Evolutionary conservation across 2,329 filamentous ascomycete species (phyloP), one percentile per base, ranked within the genome.

Genomic region (Botryotinia narcissicola): DNA sequence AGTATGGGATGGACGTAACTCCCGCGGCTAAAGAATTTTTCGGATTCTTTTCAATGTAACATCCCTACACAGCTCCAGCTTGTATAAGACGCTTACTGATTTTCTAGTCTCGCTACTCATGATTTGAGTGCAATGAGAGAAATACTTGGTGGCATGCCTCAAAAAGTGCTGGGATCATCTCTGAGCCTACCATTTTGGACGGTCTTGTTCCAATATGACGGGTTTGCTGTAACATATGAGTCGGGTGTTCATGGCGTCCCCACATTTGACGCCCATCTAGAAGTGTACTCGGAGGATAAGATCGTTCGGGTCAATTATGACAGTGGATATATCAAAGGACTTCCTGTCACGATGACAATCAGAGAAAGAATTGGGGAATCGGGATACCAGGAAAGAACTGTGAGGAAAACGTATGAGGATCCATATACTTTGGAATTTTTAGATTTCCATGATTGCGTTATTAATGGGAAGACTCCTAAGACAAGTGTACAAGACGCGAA

Each of bases 221-320:
- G 76, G 35, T 91, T 89, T 73, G 82, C 86, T 0, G 83, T 89
- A 3, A 83, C 84, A 0, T 91, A 90, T 75, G 89, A 91, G 75
- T 85, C 84, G 0, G 88, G 89, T 0, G 82, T 89, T 35, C 84
- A 87, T 75, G 77, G 79, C 0, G 84, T 91, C 0, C 86, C 88
- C 0, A 77, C 80, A 0, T 88, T 89, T 68, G 87, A 89, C 71
- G 85, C 87, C 0, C 83, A 85, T 61, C 78, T 89, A 10, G 85
- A 85, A 4, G 82, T 91, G 0, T 90, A 88, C 75, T 85, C 85
- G 0, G 78, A 82, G 25, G 81, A 84, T 10, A 91, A 90, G 80
- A 85, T 84, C 0, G 85, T 91, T 0, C 83, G 81, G 1, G 82
- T 91, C 18, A 78, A 86, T 51, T 89, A 87, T 75, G 87, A 91